A percentile compares a stretch with the other conserved stretches of the same genome.
phyloP scores from a whole-genome alignment of 2,329 filamentous ascomycete species.

The Penicillium psychrosexuale region DNA sequence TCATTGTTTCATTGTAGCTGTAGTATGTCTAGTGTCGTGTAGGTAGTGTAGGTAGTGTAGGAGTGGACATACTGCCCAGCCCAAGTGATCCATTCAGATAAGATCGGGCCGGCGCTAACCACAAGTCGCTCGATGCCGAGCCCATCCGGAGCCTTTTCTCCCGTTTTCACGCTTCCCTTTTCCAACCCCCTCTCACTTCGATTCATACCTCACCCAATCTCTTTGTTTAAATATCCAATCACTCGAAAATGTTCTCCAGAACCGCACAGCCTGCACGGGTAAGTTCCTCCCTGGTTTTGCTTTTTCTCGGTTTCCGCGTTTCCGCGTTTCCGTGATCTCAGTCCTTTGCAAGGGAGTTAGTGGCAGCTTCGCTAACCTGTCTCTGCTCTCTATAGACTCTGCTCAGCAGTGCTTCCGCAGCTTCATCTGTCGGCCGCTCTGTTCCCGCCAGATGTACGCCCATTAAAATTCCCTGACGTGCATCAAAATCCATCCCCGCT shows the following conservation, averaged over 20 bases:
- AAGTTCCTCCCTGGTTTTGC: constrained; percentile 38
- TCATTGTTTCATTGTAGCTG: neutral
- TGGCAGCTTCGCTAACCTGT: constrained; percentile 30
- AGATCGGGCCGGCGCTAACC: constrained; percentile 23
- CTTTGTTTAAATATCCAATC: constrained; percentile 18
- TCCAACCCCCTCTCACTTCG: constrained; percentile 11
- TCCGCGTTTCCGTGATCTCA: neutral
- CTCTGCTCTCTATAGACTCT: constrained; percentile 49
- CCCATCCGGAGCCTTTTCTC: constrained; percentile 36
- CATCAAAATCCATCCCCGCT: neutral
- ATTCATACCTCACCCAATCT: constrained; percentile 1
- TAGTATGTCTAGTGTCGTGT: neutral
- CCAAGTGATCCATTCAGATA: constrained; percentile 11
- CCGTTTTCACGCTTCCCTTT: constrained; percentile 22
- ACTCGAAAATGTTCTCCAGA: constrained; percentile 41
- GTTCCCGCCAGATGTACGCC: constrained; percentile 54
- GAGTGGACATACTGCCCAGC: no score
- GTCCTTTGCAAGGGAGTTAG: neutral
- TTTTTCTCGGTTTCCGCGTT: constrained; percentile 41
- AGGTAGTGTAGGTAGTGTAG: neutral
- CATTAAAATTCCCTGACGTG: neutral
- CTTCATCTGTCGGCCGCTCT: constrained; percentile 48
- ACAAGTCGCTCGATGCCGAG: constrained; percentile 30
- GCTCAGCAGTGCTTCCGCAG: constrained; percentile 53
- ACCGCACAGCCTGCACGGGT: constrained; percentile 44